Evolutionary conservation across 805 yeast species (phyloP), one percentile per base, ranked within the genome.

Genomic region (Spathaspora girioi): DNA sequence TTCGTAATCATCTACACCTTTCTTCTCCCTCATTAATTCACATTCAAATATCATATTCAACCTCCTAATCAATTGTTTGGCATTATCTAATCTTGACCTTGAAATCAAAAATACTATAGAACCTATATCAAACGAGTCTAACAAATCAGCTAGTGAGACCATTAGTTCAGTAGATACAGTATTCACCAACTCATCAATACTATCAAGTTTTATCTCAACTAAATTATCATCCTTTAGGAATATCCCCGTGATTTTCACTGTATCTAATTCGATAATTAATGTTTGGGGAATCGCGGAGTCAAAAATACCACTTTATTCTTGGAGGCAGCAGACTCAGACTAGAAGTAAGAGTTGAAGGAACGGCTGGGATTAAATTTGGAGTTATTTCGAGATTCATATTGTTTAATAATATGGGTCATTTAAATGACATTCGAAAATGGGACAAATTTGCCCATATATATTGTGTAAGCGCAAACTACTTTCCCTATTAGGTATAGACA

Each of bases 231-330:
- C n/a, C n/a, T n/a, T 15, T 35, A 4, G 40, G 17, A 35, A 35
- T n/a, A 43, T 11, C 3, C 15, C 42, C 12, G 10, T 38, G 19
- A 23, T 17, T 15, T 14, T 38, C 12, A 15, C 12, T 14, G 20
- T 31, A 46, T 26, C 43, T 20, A 48, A 20, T 15, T 31, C 23
- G 5, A 44, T 42, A 18, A 27, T 29, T 15, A 43, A 18, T 19
- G 20, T 27, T 35, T 20, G 47, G 20, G 50, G 55, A 54, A 59
- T 63, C 54, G 62, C 69, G 61, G 51, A 56, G 69, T 65, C 69
- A 65, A 63, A 65, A 58, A 59, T 56, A 63, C 67, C 67, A 65
- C 63, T 59, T 52, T 50, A 54, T 55, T 14, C 53, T 53, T 46
- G 54, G 45, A 45, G 50, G 50, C 47, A 32, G 29, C 12, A 47